These are phyloP conservation scores for Salix purpurea DNA, from an alignment of 345 rosid genomes.

Conservation along the genomic window DNA sequence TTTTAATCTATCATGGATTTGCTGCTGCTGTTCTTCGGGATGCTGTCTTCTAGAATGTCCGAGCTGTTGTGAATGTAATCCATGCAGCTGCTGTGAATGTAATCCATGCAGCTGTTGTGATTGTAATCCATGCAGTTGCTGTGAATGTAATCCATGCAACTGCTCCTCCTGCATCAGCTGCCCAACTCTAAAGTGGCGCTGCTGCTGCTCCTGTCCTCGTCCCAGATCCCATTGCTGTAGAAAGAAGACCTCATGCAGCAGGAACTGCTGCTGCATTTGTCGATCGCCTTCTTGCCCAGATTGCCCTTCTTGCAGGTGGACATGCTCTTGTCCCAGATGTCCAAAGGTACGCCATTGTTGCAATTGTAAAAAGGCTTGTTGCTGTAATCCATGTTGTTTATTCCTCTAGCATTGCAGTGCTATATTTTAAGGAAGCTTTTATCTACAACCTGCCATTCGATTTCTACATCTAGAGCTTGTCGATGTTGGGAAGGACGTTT, in stretches of 20 bases:
- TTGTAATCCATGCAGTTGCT: neutral
- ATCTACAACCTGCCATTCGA: constrained; percentile 13
- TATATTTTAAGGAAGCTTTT: constrained; percentile 5
- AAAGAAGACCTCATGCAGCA: constrained; percentile 32
- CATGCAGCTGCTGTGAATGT: constrained; percentile 18
- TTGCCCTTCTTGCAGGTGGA: constrained; percentile 39
- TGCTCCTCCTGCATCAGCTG: constrained; percentile 25
- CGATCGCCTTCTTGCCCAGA: constrained; percentile 41
- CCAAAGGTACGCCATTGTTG: constrained; percentile 43
- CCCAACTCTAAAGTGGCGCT: constrained; percentile 28
- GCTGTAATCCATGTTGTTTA: constrained; percentile 45
- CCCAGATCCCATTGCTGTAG: constrained; percentile 42
- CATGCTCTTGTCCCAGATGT: constrained; percentile 51
- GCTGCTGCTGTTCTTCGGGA: constrained; percentile 63
- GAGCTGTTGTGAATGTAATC: constrained; percentile 33
- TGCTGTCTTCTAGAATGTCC: constrained; percentile 51
- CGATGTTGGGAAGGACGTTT: neutral
- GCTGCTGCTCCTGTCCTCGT: constrained; percentile 34
- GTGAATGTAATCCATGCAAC: constrained; percentile 20
- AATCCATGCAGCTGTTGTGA: constrained; percentile 2
- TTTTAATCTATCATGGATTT: constrained; percentile 57
- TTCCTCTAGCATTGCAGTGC: constrained; percentile 35
- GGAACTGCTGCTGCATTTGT: constrained; percentile 40
- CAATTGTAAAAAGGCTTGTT: constrained; percentile 23
- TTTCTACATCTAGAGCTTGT: neutral